These are phyloP conservation scores for Fagopyrum homotropicum DNA, from an alignment of 148 eudicot species.

Conservation along the genomic window DNA sequence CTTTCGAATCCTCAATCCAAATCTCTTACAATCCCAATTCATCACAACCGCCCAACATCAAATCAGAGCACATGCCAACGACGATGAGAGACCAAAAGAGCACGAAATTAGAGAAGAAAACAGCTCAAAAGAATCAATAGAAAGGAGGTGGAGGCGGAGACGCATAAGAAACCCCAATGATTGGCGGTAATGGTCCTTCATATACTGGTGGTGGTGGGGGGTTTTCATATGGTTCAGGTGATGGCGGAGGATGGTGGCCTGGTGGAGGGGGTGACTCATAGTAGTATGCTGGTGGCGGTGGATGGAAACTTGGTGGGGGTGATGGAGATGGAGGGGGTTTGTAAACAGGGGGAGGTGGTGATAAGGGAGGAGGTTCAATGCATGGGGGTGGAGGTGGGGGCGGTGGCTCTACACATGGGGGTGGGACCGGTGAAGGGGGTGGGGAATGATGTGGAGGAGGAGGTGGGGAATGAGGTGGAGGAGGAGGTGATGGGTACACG, in stretches of 20 bases:
- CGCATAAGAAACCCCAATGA: conserved; percentile 43
- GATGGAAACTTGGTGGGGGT: neutral
- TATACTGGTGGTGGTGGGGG: conserved; percentile 40
- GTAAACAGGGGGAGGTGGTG: conserved; percentile 22
- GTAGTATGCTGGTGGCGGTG: conserved; percentile 13
- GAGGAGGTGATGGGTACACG: conserved; percentile 27
- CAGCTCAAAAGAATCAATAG: conserved; percentile 74
- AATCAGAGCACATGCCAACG: conserved; percentile 4
- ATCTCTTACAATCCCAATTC: neutral
- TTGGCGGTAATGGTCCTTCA: conserved; percentile 62
- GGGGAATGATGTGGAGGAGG: conserved; percentile 20
- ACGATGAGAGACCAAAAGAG: conserved; percentile 8
- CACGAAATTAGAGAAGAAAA: conserved; percentile 23
- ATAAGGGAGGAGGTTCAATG: conserved; percentile 38
- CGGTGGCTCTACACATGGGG: conserved; percentile 24
- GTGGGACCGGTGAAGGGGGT: conserved; percentile 25
- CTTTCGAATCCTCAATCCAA: neutral
- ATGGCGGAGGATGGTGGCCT: conserved; percentile 21
- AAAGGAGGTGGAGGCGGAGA: conserved; percentile 90
- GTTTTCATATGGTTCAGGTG: conserved; percentile 13
- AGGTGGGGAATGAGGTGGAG: conserved; percentile 20
- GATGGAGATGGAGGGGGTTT: conserved; percentile 25
- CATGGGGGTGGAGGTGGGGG: conserved; percentile 47
- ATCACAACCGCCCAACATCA: conserved; percentile 11
- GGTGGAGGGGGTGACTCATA: conserved; percentile 30